These are phyloP conservation scores for Dendrobium officinale DNA, from an alignment of 106 monocot species.

Conservation along the genomic window DNA sequence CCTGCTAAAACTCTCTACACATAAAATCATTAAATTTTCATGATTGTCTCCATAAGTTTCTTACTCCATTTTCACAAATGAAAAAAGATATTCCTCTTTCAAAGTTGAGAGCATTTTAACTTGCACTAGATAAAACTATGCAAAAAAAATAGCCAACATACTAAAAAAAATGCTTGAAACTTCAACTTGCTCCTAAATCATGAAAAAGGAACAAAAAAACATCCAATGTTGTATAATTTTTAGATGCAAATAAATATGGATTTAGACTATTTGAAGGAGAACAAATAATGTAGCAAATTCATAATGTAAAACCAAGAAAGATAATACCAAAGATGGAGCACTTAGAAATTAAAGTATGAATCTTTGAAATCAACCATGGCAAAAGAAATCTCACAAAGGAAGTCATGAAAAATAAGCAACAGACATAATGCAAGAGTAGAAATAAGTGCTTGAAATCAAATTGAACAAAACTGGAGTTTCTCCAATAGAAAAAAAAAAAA, in stretches of 20 bases:
- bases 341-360: not conserved
- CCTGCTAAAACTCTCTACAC: not conserved
- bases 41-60: not conserved
- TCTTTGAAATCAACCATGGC: not conserved
- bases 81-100: not conserved
- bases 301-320: not conserved
- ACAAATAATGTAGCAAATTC: not conserved
- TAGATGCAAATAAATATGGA: not conserved
- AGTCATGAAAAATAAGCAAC: not conserved
- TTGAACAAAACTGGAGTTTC: not conserved
- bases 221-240: not conserved
- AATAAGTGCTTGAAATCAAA: not conserved
- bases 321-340: not conserved
- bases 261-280: not conserved
- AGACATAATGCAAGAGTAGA: not conserved
- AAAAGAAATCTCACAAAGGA: not conserved
- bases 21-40: not conserved
- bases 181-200: not conserved
- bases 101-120: not conserved
- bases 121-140: not conserved
- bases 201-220: not conserved
- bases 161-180: not conserved
- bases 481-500: not conserved
- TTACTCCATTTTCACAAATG: not conserved
- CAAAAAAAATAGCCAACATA: not conserved